phyloP scores from a whole-genome alignment of 2,329 filamentous ascomycete genomes.

The Ophiognomonia clavigignenti-juglandacearum region DNA sequence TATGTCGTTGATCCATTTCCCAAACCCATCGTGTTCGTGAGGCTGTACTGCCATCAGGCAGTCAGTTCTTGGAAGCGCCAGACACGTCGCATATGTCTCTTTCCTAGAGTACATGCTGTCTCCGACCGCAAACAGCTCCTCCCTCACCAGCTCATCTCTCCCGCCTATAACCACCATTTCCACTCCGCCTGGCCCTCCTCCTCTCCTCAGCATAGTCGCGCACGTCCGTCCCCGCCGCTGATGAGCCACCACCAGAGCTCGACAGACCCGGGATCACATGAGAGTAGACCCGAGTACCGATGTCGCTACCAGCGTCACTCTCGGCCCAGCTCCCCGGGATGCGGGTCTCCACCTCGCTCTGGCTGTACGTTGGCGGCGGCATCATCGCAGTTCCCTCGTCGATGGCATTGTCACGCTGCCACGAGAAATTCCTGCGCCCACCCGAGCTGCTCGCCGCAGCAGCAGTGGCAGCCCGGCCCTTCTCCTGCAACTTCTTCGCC shows the following conservation, averaged over 20 bases:
- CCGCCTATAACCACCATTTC: conserved; percentile 24
- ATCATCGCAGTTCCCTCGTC: conserved; percentile 13
- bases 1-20: background rate
- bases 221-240: conserved; percentile 21
- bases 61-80: background rate
- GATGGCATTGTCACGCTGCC: conserved; percentile 15
- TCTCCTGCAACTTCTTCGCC: conserved; percentile 50
- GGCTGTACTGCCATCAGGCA: background rate
- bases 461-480: conserved; percentile 45
- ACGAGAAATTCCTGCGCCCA: conserved; percentile 18
- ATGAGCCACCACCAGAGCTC: conserved; percentile 23
- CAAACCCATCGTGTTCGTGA: background rate
- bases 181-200: conserved; percentile 33
- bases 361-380: conserved; percentile 16
- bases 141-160: conserved; percentile 14
- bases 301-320: conserved; percentile 41
- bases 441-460: conserved; percentile 33
- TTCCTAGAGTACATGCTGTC: too few species aligned
- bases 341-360: conserved; percentile 22
- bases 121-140: background rate
- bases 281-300: conserved; percentile 54
- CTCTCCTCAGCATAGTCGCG: conserved; percentile 40
- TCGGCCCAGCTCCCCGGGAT: conserved; percentile 33
- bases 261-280: conserved; percentile 51
- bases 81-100: background rate